A percentile compares a stretch with the other conserved stretches of the same genome.
Conservation (phyloP, 805 yeast species). For the Metschnikowia continentalis region DNA sequence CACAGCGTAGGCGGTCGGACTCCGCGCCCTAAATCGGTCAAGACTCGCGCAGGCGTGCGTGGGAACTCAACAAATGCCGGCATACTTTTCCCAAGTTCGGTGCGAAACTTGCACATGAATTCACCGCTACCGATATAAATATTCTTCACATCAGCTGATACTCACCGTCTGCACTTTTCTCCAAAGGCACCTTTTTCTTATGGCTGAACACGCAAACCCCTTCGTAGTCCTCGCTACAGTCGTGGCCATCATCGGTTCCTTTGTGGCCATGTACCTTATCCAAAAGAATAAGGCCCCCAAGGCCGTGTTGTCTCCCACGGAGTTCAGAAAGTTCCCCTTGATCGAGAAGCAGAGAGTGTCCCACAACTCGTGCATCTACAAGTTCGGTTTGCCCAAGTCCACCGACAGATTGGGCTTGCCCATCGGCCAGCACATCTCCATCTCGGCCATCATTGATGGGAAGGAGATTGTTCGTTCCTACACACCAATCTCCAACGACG, state of each 20-base stretch:
- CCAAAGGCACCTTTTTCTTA: constrained; percentile 1
- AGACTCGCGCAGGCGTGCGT: constrained; percentile 1
- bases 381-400: constrained; percentile 75
- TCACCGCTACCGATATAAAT: constrained; percentile 1
- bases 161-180: background rate
- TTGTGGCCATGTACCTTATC: constrained; percentile 31
- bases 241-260: constrained; percentile 32
- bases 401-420: constrained; percentile 81
- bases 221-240: constrained; percentile 37
- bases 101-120: constrained; percentile 4
- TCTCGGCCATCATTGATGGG: constrained; percentile 70
- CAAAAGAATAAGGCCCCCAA: constrained; percentile 34
- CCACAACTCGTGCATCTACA: constrained; percentile 78
- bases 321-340: constrained; percentile 75
- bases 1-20: background rate
- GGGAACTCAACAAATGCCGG: background rate
- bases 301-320: constrained; percentile 59
- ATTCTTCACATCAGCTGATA: background rate
- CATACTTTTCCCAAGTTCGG: background rate
- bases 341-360: constrained; percentile 69
- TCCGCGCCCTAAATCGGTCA: background rate
- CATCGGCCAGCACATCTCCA: constrained; percentile 88
- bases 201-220: constrained; percentile 39
- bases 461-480: constrained; percentile 82
- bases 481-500: constrained; percentile 84